Conservation (phyloP, 1,284 basidiomycete genomes). For the Cutaneotrichosporon cavernicola region DNA sequence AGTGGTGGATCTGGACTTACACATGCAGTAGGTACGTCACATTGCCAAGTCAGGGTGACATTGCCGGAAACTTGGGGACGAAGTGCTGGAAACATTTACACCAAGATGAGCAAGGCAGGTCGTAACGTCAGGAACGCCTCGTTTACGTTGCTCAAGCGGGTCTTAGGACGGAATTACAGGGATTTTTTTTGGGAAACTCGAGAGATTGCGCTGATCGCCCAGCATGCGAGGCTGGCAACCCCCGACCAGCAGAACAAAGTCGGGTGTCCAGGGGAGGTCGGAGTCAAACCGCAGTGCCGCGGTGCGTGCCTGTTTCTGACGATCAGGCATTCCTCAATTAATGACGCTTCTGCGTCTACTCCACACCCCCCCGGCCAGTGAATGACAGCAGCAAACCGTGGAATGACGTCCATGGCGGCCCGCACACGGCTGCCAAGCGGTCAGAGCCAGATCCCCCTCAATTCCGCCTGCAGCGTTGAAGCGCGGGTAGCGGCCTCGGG, state of each 20-base stretch:
- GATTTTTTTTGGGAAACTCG: too few species aligned
- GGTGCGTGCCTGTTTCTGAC: not conserved
- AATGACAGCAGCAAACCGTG: not conserved
- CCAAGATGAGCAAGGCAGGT: not conserved
- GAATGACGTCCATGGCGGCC: not conserved
- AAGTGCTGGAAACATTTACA: not conserved
- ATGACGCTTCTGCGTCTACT: not conserved
- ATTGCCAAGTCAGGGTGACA: not conserved
- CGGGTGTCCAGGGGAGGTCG: not conserved
- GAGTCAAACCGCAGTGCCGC: not conserved
- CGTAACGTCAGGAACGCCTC: not conserved
- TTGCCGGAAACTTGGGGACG: too few species aligned
- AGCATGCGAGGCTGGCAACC: too few species aligned
- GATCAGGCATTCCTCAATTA: slow-evolving; percentile 1
- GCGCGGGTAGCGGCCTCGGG: not conserved
- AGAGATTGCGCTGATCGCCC: not conserved
- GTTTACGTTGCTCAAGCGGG: not conserved
- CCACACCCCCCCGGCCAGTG: not conserved
- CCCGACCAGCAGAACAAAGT: not conserved
- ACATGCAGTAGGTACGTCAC: not conserved
- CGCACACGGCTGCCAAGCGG: not conserved
- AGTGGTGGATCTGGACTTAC: too few species aligned
- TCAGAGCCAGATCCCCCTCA: not conserved
- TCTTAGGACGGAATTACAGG: not conserved
- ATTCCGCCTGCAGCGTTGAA: too few species aligned